Evolutionary conservation across 2,329 filamentous ascomycete species (phyloP), one percentile per base, ranked within the genome.

Genomic region (Passalora sequoiae): DNA sequence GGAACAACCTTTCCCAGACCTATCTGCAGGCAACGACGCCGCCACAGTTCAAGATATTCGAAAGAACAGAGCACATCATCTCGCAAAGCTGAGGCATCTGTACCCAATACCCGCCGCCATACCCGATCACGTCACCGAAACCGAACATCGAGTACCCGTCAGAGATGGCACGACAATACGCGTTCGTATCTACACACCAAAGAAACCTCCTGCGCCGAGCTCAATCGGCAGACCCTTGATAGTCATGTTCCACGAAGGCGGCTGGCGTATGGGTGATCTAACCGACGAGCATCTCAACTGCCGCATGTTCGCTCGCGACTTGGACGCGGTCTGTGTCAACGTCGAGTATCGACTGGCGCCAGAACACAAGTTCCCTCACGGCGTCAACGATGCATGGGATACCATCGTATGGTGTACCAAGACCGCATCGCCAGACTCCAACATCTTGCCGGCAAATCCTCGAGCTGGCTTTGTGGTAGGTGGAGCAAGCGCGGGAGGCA

Each of bases 181-280:
- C 6, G 20, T 54, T 17, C 40, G 40, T 22, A 45, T 54, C 9
- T 54, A 54, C 31, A 46, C 9, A 4, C 49, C 49, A 15, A 30
- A 22, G 2, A 37, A 40, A 25, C 24, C 33, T 4, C 9, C 15
- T 4, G 13, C 30, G 9, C 25, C 40, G 5, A 13, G 45, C 4
- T n/a, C n/a, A n/a, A 15, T 10, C 10, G 49, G 51, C 10, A 49
- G 35, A 51, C 59, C 60, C 9, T 37, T 70, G 10, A 54, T 68
- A 4, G 49, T 69, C 24, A 65, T 68, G 58, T 64, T 61, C 38
- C 70, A 73, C 41, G 69, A 70, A 37, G 70, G 70, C 10, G 69
- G 66, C 1, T 73, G 65, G 60, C 54, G 60, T 17, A 61, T 68
- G 47, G 69, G 70, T 6, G 64, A 66, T 50, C 51, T 71, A 4